Base-by-base conservation (phyloP, 345 rosid species). In the Melaleuca quinquenervia region DNA sequence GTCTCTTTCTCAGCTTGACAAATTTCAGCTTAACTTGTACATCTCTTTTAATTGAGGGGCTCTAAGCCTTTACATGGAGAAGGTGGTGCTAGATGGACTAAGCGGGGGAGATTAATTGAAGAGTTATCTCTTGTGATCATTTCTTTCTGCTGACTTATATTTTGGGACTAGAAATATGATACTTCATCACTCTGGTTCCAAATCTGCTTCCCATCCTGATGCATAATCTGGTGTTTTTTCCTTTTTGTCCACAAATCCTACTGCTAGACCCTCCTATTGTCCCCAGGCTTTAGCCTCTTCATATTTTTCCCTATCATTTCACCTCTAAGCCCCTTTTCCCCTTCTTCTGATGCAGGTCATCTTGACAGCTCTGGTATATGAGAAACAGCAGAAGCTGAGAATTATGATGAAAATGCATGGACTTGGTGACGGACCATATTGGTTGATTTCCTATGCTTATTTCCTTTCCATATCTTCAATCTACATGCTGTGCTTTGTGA, bases 391-490 rank as follows among this genome's bases (percentile, higher is more conserved):
- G 52, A 95, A 90, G 82, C 90, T 95, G 86, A 90, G 97, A 88
- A 91, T 95, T 64, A 96, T 97, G 94, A 97, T 97, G 99, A 95
- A 96, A 91, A 97, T 97, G 99, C 99, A 97, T 5, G 98, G 98
- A 52, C 97, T 97, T 84, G 96, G 98, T 54, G 98, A 97, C 84
- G 99, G 96, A 82, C 98, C 99, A 41, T 97, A 97, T 87, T 96
- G 98, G 98, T 84, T 95, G 90, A 95, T 96, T 62, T 88, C 98
- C n/a, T 96, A 96, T 54, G 92, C 90, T n/a, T 96, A 95, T 91
- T 96, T 95, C 90, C 93, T 97, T 29, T 74, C 84, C 90, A 89
- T 96, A 87, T 97, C 97, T 27, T 85, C 86, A 50, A 45, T 93
- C 60, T 96, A 95, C 90, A 89, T 95, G 87, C 60, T 95, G 78